Base-by-base conservation (phyloP, 768 basidiomycete genomes). In the Leccinellum luteum region DNA sequence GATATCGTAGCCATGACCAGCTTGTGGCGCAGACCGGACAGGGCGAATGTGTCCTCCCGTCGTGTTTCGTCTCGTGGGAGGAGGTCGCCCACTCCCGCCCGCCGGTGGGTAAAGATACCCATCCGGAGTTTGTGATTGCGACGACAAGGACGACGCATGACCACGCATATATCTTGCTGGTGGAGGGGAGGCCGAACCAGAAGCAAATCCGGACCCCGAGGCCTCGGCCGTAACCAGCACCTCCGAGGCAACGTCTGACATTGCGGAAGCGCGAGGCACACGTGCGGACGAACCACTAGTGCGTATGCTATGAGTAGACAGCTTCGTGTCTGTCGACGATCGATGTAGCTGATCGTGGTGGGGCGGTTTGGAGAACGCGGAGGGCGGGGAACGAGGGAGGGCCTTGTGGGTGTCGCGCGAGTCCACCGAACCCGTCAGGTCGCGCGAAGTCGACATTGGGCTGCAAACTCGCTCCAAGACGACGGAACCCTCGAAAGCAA, bases 41-140 rank as follows among this genome's bases (percentile, higher is more conserved):
- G 57, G 44, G 13, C 63, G 75, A 66, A 74, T 70, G 21, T 62
- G 60, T 0, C 86, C 83, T 3, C 89, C 87, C 0, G 84, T 90
- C 2, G 90, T 91, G 65, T 91, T 89, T 25, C 90, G 78, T 14
- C 90, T 80, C 6, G 79, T 68, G 21, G 84, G 81, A 15, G 76
- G 80, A 32, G 55, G 63, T 5, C 72, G 64, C n/a, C 56, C 49
- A 7, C 60, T 59, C 32, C 47, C 59, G 19, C 66, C 53, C 10
- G 56, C 15, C 0, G 83, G 80, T 4, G 85, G 84, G 43, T 84
- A 85, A 3, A 85, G 81, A 66, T 80, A 78, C 3, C 76, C 79
- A 65, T 75, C 84, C 62, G 64, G 73, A 52, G 67, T 66, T 23
- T 71, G 63, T 5, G 58, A 57, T 54, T 69, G 67, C 6, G 67